Conservation (phyloP, 108 stramenopile genomes). For the Mediolabrus comicus region DNA sequence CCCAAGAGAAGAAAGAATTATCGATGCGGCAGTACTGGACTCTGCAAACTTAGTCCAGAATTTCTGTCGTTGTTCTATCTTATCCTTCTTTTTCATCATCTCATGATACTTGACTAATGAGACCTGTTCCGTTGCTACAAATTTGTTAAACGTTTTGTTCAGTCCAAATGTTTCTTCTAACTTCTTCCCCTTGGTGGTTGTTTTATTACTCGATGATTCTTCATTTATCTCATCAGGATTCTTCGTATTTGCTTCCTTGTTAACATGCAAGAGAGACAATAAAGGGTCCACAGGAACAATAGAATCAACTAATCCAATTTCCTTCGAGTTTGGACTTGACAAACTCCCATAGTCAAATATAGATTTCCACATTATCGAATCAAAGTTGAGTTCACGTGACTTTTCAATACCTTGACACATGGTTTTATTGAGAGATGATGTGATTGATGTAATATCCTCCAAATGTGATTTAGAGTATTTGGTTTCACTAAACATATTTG, state of each 20-base stretch:
- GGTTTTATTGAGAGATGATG: conserved; percentile 52
- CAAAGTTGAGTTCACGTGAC: conserved; percentile 42
- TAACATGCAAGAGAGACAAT: conserved; percentile 46
- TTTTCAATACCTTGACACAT: conserved; percentile 50
- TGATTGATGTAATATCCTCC: conserved; percentile 46
- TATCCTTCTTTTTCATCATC: conserved; percentile 34
- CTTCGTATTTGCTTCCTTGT: conserved; percentile 12
- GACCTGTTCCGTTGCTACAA: conserved; percentile 24
- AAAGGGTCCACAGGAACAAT: conserved; percentile 56
- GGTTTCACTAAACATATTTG: conserved; percentile 65
- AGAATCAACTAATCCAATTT: conserved; percentile 67
- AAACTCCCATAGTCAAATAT: conserved; percentile 66
- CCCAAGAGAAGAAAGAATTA: conserved; percentile 31
- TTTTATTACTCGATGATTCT: background rate
- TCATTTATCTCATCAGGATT: background rate
- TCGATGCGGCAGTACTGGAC: conserved; percentile 26
- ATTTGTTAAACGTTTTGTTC: conserved; percentile 21
- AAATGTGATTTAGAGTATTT: conserved; percentile 54
- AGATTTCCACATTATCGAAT: conserved; percentile 60
- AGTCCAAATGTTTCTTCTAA: conserved; percentile 29
- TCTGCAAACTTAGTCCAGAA: conserved; percentile 34
- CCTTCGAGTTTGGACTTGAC: conserved; percentile 54
- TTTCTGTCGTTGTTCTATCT: conserved; percentile 11
- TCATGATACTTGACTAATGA: conserved; percentile 27
- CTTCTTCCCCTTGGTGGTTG: conserved; percentile 16